These are phyloP conservation scores for Prunus armeniaca DNA, from an alignment of 306 rosid species.

Conservation along the genomic window DNA sequence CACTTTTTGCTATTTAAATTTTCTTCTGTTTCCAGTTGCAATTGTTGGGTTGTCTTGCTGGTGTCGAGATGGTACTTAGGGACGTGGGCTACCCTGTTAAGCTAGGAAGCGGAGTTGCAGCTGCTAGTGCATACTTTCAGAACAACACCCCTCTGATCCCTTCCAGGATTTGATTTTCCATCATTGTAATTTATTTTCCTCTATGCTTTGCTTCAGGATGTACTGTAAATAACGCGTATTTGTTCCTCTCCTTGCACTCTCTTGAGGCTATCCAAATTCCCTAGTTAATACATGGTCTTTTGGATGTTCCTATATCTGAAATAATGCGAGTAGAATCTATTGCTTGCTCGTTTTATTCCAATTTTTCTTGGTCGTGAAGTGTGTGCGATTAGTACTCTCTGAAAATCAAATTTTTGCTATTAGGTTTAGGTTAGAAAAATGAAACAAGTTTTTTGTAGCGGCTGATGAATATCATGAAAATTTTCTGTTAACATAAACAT, in stretches of 20 bases:
- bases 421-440: no score
- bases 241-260: conserved; percentile 31
- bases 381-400: not conserved
- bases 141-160: conserved; percentile 81
- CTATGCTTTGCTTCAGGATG: conserved; percentile 29
- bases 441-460: no score
- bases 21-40: conserved; percentile 60
- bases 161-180: conserved; percentile 68
- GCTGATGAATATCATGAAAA: no score
- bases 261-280: conserved; percentile 37
- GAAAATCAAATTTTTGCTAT: not conserved
- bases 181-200: conserved; percentile 31
- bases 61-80: conserved; percentile 96
- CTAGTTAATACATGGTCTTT: conserved; percentile 23
- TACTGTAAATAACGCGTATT: conserved; percentile 53
- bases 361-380: not conserved
- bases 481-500: no score
- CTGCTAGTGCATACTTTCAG: conserved; percentile 81
- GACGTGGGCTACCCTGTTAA: conserved; percentile 94
- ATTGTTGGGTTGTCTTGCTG: conserved; percentile 96
- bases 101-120: conserved; percentile 96
- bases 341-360: not conserved
- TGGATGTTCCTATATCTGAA: not conserved
- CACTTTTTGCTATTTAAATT: not conserved
- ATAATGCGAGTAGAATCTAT: not conserved